Evolutionary conservation across 108 stramenopile genomes (phyloP), one percentile per base, ranked within the genome.

Genomic region (Skeletonema grethae): DNA sequence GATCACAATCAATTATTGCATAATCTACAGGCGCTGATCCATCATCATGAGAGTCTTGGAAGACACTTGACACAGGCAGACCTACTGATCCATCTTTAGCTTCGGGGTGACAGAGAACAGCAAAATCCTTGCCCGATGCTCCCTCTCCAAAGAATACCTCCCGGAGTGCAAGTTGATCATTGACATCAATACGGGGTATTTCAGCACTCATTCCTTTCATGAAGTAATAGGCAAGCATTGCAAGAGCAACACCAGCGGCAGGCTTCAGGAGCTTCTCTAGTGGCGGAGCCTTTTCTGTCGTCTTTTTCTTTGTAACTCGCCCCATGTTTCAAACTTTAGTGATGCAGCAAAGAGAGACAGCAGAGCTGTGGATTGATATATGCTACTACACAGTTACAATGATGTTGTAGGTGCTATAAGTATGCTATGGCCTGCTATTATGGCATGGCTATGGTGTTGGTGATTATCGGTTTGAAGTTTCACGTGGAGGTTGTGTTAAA

Each of bases 141-240:
- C 84, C 89, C 73, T 94, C 93, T 13, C 90, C 93, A 73, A 92
- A 92, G 63, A 94, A 88, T 25, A 90, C 84, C 65, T 91, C 88
- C 22, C 93, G 75, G n/a, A 94, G 68, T 57, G 88, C 88, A 53
- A 89, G 69, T 43, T 88, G 82, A 80, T 91, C 89, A 5, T 59
- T 69, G 9, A 88, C 72, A 67, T 94, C 88, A 36, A 94, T 77
- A 2, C 93, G 83, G 31, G 73, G 60, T 67, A 94, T 89, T 82
- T 90, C 63, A 39, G 57, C 68, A 36, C 62, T 61, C 63, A 72
- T 69, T 31, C 93, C 93, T 50, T 83, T 81, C 68, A 94, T 74
- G 63, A 92, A 87, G 20, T 90, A 85, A 69, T 92, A 94, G 8
- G 69, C 89, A 7, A 91, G 22, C 58, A 94, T 64, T 4, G 90